phyloP scores from a whole-genome alignment of 2,329 filamentous ascomycete species.

The Ascochyta clinopodiicola region DNA sequence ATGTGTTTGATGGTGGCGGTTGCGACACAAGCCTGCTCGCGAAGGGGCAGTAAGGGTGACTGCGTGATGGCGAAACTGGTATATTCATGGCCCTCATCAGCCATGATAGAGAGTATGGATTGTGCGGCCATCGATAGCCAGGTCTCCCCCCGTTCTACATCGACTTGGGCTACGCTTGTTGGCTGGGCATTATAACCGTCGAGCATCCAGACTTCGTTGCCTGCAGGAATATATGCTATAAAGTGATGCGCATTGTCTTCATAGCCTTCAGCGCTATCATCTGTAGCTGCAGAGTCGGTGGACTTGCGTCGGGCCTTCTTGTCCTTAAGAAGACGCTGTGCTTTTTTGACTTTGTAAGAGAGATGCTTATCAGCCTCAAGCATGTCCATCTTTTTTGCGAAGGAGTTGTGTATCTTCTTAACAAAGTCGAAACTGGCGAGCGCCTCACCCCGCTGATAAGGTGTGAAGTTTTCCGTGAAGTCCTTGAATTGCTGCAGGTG shows the following conservation, averaged over 20 bases:
- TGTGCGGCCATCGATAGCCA: constrained; percentile 73
- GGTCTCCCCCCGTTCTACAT: constrained; percentile 47
- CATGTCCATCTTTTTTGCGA: constrained; percentile 67
- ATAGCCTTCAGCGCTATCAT: constrained; percentile 54
- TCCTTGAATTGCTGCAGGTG: constrained; percentile 75
- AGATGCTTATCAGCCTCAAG: constrained; percentile 79
- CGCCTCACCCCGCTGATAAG: constrained; percentile 76
- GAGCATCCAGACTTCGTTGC: constrained; percentile 82
- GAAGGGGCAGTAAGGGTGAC: constrained; percentile 64
- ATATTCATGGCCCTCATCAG: constrained; percentile 72
- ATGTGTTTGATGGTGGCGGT: constrained; percentile 53
- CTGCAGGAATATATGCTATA: constrained; percentile 82
- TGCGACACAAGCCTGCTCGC: constrained; percentile 53
- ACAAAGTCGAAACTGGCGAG: constrained; percentile 79
- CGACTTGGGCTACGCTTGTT: constrained; percentile 61
- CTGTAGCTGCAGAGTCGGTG: constrained; percentile 32
- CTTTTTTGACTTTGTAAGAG: constrained; percentile 60
- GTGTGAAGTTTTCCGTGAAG: constrained; percentile 71
- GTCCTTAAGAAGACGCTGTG: constrained; percentile 17
- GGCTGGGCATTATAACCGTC: constrained; percentile 82
- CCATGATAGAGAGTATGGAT: constrained; percentile 72
- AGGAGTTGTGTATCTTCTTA: constrained; percentile 85
- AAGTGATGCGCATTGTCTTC: constrained; percentile 80
- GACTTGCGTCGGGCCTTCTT: constrained; percentile 47
- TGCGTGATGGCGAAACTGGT: constrained; percentile 77